Evolutionary conservation across 1,139 yeast genomes (phyloP).

Genomic region (Casaregolazyma lundiana): DNA sequence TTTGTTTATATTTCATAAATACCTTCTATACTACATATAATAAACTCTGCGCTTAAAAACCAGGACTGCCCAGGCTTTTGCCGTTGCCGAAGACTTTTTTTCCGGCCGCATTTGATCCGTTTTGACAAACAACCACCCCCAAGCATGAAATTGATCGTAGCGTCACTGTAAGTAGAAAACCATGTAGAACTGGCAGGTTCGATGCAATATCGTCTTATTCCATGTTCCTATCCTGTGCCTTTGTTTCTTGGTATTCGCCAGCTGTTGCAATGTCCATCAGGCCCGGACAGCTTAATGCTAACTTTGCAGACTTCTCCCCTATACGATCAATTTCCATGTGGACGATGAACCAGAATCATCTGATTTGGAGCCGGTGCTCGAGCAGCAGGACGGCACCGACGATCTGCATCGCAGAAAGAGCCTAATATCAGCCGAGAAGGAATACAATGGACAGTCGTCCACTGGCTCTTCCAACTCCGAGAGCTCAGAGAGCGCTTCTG

Average conservation of each 20-base stretch:
- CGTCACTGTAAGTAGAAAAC: slow-evolving; percentile 23
- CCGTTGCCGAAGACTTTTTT: no score
- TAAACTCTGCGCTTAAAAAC: no score
- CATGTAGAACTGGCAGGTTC: background rate
- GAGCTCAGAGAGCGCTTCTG: no score
- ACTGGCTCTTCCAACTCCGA: background rate
- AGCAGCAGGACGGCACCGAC: no score
- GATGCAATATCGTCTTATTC: background rate
- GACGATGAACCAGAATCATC: slow-evolving; percentile 22
- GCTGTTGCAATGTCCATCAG: no score
- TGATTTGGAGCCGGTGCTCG: background rate
- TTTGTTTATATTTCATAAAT: no score
- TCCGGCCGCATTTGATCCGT: background rate
- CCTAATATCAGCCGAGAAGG: slow-evolving; percentile 5
- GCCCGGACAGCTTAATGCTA: no score
- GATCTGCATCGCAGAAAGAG: background rate
- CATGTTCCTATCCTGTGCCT: background rate
- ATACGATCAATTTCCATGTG: slow-evolving; percentile 66
- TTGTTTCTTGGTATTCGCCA: no score
- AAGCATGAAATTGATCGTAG: slow-evolving; percentile 26
- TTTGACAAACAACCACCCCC: background rate
- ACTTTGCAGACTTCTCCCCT: slow-evolving; percentile 54
- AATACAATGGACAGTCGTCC: slow-evolving; percentile 10
- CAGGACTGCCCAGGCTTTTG: no score
- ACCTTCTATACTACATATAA: no score